Conservation (phyloP, 371 early-diverging fungal species). For the Mucor indicus region DNA sequence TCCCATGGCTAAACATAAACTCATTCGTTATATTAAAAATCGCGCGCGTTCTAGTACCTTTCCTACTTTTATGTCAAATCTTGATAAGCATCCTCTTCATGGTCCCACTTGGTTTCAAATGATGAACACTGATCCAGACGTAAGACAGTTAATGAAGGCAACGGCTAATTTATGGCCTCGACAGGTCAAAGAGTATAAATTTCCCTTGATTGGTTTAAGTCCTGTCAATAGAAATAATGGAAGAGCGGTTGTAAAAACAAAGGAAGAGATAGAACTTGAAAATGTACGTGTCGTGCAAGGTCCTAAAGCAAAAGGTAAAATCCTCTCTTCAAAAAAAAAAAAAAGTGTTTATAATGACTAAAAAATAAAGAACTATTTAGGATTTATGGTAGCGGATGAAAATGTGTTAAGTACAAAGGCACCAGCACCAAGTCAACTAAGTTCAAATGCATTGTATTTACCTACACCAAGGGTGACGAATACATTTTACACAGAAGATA, state of each 20-base stretch:
- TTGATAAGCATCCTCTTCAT: conserved; percentile 10
- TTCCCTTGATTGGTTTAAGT: not conserved
- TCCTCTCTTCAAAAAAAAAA: not conserved
- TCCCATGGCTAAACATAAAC: not conserved
- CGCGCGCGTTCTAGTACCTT: conserved; percentile 7
- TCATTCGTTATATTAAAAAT: conserved; percentile 5
- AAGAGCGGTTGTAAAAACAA: not conserved
- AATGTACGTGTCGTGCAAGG: not conserved
- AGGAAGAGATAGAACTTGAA: not conserved
- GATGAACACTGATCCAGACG: conserved; percentile 7
- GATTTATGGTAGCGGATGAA: not conserved
- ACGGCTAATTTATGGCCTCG: not conserved
- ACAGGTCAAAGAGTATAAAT: not conserved
- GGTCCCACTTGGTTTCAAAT: conserved; percentile 1
- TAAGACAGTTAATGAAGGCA: not conserved
- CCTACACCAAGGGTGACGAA: no score
- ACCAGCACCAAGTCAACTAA: not conserved
- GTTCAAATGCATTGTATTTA: no score
- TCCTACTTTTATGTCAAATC: not conserved
- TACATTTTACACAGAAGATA: no score
- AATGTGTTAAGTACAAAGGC: not conserved
- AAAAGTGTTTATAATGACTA: not conserved
- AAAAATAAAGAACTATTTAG: not conserved
- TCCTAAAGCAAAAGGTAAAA: not conserved
- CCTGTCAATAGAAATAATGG: not conserved